These are phyloP conservation scores for Furcasterigmium furcatum DNA, from an alignment of 2,329 filamentous ascomycete species.

Conservation along the genomic window DNA sequence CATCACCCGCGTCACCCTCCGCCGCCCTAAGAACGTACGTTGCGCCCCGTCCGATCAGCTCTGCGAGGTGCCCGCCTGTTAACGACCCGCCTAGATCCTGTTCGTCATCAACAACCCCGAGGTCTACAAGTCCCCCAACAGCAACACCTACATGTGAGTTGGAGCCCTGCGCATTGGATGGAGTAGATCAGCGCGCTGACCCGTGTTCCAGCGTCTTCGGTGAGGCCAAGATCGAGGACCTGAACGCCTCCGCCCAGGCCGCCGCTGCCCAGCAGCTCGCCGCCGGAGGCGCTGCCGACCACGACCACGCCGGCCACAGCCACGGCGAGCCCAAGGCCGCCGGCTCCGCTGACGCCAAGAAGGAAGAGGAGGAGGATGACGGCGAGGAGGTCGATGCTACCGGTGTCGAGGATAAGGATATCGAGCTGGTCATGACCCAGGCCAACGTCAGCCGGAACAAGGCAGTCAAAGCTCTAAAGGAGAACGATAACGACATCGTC, in stretches of 20 bases:
- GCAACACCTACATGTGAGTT: slow-evolving; percentile 99
- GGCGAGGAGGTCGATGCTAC: slow-evolving; percentile 93
- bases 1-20: slow-evolving; percentile 96
- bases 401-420: slow-evolving; percentile 97
- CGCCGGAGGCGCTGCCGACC: slow-evolving; percentile 59
- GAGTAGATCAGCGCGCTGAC: too few species aligned
- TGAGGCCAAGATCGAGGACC: slow-evolving; percentile 99
- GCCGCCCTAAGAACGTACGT: slow-evolving; percentile 98
- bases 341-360: slow-evolving; percentile 62
- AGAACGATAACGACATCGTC: slow-evolving; percentile 99
- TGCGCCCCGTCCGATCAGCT: background rate
- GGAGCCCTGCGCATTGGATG: background rate
- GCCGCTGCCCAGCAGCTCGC: slow-evolving; percentile 94
- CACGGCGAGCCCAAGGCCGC: slow-evolving; percentile 66
- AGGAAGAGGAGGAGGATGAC: slow-evolving; percentile 80
- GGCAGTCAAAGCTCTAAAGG: slow-evolving; percentile 96
- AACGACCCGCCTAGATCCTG: slow-evolving; percentile 67
- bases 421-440: slow-evolving; percentile 98
- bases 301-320: slow-evolving; percentile 69
- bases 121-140: slow-evolving; percentile 98
- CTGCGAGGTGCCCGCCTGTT: slow-evolving; percentile 5
- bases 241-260: slow-evolving; percentile 97
- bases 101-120: slow-evolving; percentile 99
- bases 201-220: slow-evolving; percentile 77
- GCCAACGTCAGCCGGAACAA: slow-evolving; percentile 96